These are phyloP conservation scores for Colletotrichum destructivum DNA, from an alignment of 2,329 filamentous ascomycete species.

Conservation along the genomic window DNA sequence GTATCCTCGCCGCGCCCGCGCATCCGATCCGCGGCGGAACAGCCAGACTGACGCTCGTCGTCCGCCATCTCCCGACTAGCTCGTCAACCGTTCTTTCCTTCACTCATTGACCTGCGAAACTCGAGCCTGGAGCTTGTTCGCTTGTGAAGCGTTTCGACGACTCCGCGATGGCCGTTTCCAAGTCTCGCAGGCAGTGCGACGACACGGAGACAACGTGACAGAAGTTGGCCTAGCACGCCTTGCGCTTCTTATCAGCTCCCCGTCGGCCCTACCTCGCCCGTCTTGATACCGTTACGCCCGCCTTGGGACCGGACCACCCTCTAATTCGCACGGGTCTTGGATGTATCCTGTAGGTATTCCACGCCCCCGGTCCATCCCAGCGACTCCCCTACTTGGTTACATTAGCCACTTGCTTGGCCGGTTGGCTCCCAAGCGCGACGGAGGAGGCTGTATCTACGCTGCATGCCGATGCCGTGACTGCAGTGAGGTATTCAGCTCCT, in stretches of 20 bases:
- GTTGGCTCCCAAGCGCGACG: constrained; percentile 1
- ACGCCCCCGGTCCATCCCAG: constrained; percentile 34
- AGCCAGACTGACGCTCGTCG: constrained; percentile 9
- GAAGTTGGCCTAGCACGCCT: constrained; percentile 17
- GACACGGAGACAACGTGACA: background rate
- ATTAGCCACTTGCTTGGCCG: constrained; percentile 36
- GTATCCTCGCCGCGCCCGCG: constrained; percentile 14
- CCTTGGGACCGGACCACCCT: constrained; percentile 11
- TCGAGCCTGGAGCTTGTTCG: background rate
- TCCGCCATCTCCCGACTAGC: constrained; percentile 6
- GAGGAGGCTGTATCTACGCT: constrained; percentile 2
- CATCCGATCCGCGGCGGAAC: constrained; percentile 15
- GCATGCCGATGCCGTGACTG: constrained; percentile 5
- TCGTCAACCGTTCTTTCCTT: background rate
- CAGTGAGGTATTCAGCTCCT: background rate
- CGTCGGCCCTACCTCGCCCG: constrained; percentile 37
- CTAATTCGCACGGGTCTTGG: constrained; percentile 12
- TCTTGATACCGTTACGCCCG: constrained; percentile 20
- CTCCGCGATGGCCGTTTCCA: background rate
- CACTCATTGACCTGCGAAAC: background rate
- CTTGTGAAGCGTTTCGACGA: background rate
- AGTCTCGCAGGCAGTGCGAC: background rate
- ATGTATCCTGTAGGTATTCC: constrained; percentile 22
- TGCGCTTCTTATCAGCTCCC: constrained; percentile 32
- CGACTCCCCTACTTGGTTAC: constrained; percentile 27